These are phyloP conservation scores for Epichloe hybrida DNA, from an alignment of 2,329 filamentous ascomycete genomes.

Conservation along the genomic window DNA sequence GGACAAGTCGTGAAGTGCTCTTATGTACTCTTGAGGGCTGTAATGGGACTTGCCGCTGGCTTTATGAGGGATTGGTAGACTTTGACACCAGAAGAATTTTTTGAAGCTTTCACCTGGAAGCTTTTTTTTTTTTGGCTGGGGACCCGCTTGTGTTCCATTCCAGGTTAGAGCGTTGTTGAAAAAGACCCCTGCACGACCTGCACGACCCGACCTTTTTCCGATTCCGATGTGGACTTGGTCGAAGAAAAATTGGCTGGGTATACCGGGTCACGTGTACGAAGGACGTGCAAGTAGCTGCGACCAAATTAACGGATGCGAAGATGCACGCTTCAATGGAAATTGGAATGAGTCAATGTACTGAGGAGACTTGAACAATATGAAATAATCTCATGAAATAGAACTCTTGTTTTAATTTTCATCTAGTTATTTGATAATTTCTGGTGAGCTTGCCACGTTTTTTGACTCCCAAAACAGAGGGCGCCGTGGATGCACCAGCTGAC, in stretches of 20 bases:
- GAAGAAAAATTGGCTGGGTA: background rate
- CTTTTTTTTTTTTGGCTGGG: slow-evolving; percentile 11
- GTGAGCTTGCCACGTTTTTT: background rate
- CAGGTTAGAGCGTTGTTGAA: slow-evolving; percentile 3
- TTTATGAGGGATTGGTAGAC: background rate
- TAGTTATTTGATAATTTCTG: background rate
- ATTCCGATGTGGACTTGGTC: background rate
- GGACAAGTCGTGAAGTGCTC: background rate
- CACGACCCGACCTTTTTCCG: slow-evolving; percentile 7
- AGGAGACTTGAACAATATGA: background rate
- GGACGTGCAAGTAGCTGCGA: background rate
- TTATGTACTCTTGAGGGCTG: background rate
- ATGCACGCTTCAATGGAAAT: background rate
- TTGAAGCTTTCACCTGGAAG: slow-evolving; percentile 20
- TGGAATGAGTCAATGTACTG: background rate
- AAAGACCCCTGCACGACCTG: slow-evolving; percentile 1
- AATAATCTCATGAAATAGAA: background rate
- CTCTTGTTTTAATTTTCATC: background rate
- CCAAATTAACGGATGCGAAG: background rate
- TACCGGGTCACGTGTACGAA: background rate
- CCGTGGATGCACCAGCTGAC: background rate
- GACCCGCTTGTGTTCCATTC: slow-evolving; percentile 7
- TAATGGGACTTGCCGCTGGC: slow-evolving; percentile 9
- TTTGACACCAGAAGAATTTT: slow-evolving; percentile 22
- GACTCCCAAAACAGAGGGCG: background rate